A percentile compares a stretch with the other conserved stretches of the same genome.
These are phyloP conservation scores for Takakia lepidozioides DNA, from an alignment of 225 moss, liverwort and hornwort genomes.

Conservation along the genomic window DNA sequence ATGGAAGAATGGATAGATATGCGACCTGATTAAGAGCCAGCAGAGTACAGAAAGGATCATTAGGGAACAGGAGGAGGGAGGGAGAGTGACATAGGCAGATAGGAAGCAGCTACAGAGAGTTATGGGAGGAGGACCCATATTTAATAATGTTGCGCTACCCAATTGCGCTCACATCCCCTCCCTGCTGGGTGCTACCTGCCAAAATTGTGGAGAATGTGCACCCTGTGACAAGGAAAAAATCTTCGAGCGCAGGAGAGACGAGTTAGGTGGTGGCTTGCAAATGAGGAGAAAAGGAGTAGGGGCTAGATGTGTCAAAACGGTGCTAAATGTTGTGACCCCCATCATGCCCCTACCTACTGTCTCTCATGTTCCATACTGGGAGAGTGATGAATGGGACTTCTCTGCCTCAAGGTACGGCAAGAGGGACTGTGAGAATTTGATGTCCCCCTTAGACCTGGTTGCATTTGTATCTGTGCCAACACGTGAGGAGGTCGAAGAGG, in stretches of 20 bases:
- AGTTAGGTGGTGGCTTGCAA: neutral
- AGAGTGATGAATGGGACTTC: conserved; percentile 1
- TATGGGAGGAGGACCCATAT: neutral
- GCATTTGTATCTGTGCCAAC: neutral
- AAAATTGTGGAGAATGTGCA: neutral
- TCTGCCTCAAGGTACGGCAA: neutral
- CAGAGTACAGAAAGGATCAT: too few species aligned
- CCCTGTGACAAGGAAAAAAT: neutral
- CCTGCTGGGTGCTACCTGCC: neutral
- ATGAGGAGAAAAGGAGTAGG: neutral
- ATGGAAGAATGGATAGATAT: too few species aligned
- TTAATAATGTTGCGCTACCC: neutral
- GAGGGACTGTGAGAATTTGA: neutral
- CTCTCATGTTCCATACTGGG: neutral
- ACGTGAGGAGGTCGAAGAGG: conserved; percentile 2
- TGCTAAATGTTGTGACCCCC: neutral
- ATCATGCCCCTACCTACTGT: neutral
- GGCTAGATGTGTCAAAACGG: neutral
- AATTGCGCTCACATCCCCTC: neutral
- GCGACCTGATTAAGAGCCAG: too few species aligned
- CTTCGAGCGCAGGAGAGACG: neutral
- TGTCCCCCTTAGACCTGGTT: neutral
- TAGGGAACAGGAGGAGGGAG: too few species aligned
- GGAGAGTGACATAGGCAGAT: neutral
- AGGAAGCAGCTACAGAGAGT: neutral